phyloP scores from a whole-genome alignment of 495 filamentous ascomycete species.

The Chaetomium cochliodes region DNA sequence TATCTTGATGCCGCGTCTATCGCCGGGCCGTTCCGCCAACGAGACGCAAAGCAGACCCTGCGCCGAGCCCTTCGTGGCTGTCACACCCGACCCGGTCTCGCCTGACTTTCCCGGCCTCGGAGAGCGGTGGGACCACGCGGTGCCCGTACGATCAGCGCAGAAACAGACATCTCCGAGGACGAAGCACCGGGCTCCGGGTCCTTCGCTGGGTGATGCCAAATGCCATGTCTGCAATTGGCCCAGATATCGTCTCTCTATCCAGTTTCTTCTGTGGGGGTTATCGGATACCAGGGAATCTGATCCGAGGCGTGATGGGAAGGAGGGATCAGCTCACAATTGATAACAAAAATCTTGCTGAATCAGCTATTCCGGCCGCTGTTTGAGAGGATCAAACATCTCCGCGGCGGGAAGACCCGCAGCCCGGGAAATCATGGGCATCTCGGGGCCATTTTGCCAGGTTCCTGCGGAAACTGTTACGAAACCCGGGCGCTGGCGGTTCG shows the following conservation, averaged over 20 bases:
- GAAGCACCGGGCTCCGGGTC: background rate
- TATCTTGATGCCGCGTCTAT: background rate
- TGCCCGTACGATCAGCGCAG: conserved; percentile 18
- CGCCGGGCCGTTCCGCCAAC: background rate
- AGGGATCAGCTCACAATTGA: conserved; percentile 31
- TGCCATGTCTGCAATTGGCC: background rate
- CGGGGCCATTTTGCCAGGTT: background rate
- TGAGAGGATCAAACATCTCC: conserved; percentile 21
- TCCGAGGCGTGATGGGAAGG: background rate
- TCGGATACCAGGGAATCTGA: background rate
- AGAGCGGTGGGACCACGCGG: conserved; percentile 21
- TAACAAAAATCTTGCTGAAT: conserved; percentile 23
- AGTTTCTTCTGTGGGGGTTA: conserved; percentile 9
- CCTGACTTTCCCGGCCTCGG: conserved; percentile 5
- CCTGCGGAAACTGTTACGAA: too few relatives aligned
- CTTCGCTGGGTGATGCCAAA: background rate
- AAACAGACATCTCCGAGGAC: conserved; percentile 23
- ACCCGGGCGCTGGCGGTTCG: too few relatives aligned
- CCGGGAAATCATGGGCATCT: background rate
- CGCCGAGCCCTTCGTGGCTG: background rate
- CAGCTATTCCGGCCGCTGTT: conserved; percentile 1
- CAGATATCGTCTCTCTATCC: background rate
- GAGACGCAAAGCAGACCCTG: background rate
- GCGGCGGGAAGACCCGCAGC: conserved; percentile 31
- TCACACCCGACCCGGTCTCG: conserved; percentile 1